phyloP scores from a whole-genome alignment of 192 early-diverging fungal species.

The Entomortierella parvispora region DNA sequence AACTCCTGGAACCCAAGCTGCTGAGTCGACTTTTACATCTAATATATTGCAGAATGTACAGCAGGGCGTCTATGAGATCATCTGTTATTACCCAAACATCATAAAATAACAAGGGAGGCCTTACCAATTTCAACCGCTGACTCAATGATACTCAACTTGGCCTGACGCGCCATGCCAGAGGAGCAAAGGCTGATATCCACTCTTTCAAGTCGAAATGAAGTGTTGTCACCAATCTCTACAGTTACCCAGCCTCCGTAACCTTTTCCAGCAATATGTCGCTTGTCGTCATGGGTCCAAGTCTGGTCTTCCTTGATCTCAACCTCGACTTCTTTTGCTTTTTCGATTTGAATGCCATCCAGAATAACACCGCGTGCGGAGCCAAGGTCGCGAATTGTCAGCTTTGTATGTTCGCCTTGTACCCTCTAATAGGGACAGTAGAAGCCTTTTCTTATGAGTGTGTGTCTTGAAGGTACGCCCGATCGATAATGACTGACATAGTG shows the following conservation, averaged over 20 bases:
- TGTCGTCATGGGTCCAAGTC: constrained; percentile 3
- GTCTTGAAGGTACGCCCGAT: neutral
- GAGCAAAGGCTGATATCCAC: constrained; percentile 37
- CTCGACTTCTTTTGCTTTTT: constrained; percentile 20
- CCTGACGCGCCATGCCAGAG: constrained; percentile 9
- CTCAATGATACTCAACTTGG: constrained; percentile 22
- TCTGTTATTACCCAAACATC: neutral
- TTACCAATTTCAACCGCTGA: constrained; percentile 38
- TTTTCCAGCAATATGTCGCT: constrained; percentile 29
- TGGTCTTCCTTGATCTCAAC: constrained; percentile 9
- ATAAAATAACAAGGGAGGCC: neutral
- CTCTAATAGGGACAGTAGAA: constrained; percentile 13
- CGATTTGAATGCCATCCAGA: constrained; percentile 16
- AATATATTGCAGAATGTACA: neutral
- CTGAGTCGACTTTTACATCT: constrained; percentile 35
- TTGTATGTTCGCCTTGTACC: constrained; percentile 17
- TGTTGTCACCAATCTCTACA: constrained; percentile 28
- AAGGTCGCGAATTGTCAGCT: constrained; percentile 32
- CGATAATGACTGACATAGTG: neutral
- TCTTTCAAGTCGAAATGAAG: constrained; percentile 35
- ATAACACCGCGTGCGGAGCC: constrained; percentile 27
- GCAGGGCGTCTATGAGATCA: neutral
- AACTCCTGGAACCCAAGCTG: constrained; percentile 25
- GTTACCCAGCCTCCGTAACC: constrained; percentile 42
- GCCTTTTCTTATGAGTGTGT: too few relatives aligned